A percentile compares a stretch with the other conserved stretches of the same genome.
These are phyloP conservation scores for Globisporangium rhizosaccharum DNA, from an alignment of 352 stramenopile species.

Conservation along the genomic window DNA sequence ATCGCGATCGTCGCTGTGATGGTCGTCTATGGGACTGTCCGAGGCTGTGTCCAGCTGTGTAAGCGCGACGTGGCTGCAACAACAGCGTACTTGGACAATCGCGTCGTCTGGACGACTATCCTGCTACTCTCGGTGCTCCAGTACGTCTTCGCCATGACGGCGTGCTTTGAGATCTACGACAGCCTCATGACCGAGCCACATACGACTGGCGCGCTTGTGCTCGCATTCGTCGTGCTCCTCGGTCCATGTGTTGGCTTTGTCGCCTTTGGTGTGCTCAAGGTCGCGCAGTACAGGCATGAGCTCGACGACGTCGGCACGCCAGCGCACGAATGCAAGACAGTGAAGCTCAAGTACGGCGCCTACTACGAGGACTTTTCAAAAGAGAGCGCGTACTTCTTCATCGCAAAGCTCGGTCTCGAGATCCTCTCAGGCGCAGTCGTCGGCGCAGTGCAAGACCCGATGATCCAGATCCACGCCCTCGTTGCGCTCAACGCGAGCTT, in stretches of 20 bases:
- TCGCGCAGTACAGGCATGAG: conserved; percentile 30
- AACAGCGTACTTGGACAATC: conserved; percentile 26
- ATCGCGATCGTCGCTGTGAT: conserved; percentile 20
- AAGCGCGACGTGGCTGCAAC: conserved; percentile 15
- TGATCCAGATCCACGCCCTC: conserved; percentile 35
- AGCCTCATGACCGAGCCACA: conserved; percentile 9
- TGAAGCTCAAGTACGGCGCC: conserved; percentile 37
- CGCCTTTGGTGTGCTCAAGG: conserved; percentile 34
- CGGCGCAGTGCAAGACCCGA: conserved; percentile 23
- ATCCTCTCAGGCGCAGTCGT: conserved; percentile 33
- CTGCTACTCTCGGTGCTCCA: conserved; percentile 37
- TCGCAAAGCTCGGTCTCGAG: conserved; percentile 40
- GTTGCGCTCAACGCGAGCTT: conserved; percentile 35
- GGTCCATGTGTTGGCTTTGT: conserved; percentile 27
- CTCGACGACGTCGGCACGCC: conserved; percentile 31
- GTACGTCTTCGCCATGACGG: conserved; percentile 40
- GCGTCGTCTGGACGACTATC: conserved; percentile 34
- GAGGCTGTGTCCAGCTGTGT: conserved; percentile 17
- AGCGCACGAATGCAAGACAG: conserved; percentile 32
- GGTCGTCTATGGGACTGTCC: conserved; percentile 27
- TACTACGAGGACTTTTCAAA: conserved; percentile 48
- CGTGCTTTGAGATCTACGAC: conserved; percentile 43
- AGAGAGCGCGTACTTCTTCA: conserved; percentile 49
- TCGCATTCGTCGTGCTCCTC: conserved; percentile 27
- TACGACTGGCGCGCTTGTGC: conserved; percentile 16